These are phyloP conservation scores for Pterocarpus macrocarpus DNA, from an alignment of 306 rosid species.

Conservation along the genomic window DNA sequence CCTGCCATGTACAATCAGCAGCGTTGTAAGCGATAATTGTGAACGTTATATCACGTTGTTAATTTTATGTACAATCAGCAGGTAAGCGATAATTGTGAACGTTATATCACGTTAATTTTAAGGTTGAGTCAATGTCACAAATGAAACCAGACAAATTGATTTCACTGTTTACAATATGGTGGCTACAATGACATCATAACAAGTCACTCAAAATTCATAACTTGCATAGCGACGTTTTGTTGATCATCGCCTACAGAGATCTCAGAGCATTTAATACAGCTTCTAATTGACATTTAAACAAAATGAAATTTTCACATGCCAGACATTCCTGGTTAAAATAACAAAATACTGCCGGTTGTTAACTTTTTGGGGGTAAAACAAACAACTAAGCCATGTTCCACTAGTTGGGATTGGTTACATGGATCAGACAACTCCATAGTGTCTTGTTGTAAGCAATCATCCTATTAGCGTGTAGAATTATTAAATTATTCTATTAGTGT, in stretches of 20 bases:
- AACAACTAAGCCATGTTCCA: too few relatives aligned
- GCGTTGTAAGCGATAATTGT: slow-evolving; percentile 24
- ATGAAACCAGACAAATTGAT: slow-evolving; percentile 1
- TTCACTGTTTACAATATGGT: neutral
- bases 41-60: neutral
- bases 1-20: slow-evolving; percentile 46
- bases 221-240: neutral
- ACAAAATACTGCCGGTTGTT: neutral
- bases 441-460: too few relatives aligned
- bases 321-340: slow-evolving; percentile 9
- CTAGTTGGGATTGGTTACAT: too few relatives aligned
- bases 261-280: neutral
- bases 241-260: neutral
- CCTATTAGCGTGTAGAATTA: too few relatives aligned
- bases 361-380: neutral
- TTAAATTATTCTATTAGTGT: slow-evolving; percentile 9
- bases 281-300: slow-evolving; percentile 8
- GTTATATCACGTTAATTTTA: neutral
- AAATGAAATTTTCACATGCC: slow-evolving; percentile 1
- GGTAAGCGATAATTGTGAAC: neutral
- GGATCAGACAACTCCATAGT: too few relatives aligned
- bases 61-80: too few relatives aligned
- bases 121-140: neutral
- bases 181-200: neutral
- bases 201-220: neutral